phyloP scores from a whole-genome alignment of 2,329 filamentous ascomycete genomes.

The Dothiorella sarmentorum region DNA sequence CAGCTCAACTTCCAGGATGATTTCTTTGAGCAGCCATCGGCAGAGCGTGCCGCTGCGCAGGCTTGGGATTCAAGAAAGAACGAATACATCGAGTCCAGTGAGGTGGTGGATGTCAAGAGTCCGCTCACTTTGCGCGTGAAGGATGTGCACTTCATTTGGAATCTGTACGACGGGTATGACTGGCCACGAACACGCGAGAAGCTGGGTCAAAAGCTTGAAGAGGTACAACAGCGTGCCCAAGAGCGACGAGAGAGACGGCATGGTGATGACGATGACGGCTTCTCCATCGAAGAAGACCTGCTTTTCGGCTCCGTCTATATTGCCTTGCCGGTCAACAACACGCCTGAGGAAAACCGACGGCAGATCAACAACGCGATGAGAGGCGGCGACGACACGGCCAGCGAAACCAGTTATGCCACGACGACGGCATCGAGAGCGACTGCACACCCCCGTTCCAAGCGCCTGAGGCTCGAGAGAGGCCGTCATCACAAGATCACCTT shows the following conservation, averaged over 20 bases:
- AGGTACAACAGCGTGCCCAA: constrained; percentile 77
- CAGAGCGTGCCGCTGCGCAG: constrained; percentile 64
- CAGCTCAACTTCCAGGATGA: constrained; percentile 72
- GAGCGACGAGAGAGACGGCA: constrained; percentile 63
- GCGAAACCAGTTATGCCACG: constrained; percentile 84
- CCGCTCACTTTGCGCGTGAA: constrained; percentile 75
- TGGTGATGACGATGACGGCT: constrained; percentile 68
- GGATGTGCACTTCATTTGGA: constrained; percentile 94
- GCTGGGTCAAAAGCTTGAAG: constrained; percentile 82
- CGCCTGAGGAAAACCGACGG: constrained; percentile 74
- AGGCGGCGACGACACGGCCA: constrained; percentile 66
- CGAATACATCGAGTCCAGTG: constrained; percentile 65
- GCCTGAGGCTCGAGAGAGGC: constrained; percentile 75
- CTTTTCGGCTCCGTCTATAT: constrained; percentile 99
- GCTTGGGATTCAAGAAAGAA: constrained; percentile 78
- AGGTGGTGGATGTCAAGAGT: constrained; percentile 59
- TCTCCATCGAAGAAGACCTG: constrained; percentile 76
- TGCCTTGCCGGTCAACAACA: constrained; percentile 75
- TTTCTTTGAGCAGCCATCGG: constrained; percentile 66
- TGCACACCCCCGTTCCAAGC: constrained; percentile 44
- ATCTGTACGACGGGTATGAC: constrained; percentile 95
- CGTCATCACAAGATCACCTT: constrained; percentile 94
- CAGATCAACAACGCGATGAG: constrained; percentile 80
- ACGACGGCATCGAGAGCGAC: constrained; percentile 44
- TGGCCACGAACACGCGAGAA: constrained; percentile 77